A percentile compares a stretch with the other conserved stretches of the same genome.
Conservation (phyloP, 345 rosid species). For the Boechera retrofracta region DNA sequence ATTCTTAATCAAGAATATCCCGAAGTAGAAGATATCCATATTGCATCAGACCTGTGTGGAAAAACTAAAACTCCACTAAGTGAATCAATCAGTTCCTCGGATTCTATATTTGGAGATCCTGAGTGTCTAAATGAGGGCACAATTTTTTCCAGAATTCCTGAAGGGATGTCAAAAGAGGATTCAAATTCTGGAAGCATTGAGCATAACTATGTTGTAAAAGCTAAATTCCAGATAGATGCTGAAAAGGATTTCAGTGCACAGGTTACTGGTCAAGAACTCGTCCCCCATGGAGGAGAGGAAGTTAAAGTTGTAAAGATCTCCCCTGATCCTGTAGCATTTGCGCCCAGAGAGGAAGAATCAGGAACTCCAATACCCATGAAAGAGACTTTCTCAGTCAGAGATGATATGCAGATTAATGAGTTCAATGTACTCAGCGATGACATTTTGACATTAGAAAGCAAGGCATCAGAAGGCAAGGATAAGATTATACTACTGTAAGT, state of each 20-base stretch:
- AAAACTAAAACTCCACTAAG: constrained; percentile 20
- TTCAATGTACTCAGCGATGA: constrained; percentile 27
- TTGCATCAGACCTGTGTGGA: constrained; percentile 30
- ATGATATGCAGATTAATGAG: constrained; percentile 38
- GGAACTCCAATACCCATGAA: constrained; percentile 29
- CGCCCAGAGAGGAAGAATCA: constrained; percentile 38
- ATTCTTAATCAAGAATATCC: constrained; percentile 40
- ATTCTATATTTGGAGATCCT: constrained; percentile 21
- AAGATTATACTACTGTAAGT: constrained; percentile 50
- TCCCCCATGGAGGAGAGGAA: constrained; percentile 34
- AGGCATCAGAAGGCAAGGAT: constrained; percentile 45
- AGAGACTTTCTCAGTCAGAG: constrained; percentile 38
- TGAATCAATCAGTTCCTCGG: constrained; percentile 32
- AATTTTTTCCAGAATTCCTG: constrained; percentile 24
- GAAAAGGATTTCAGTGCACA: constrained; percentile 38
- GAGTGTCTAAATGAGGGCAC: constrained; percentile 34
- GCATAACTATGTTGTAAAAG: constrained; percentile 35
- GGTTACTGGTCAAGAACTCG: constrained; percentile 37
- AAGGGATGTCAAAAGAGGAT: constrained; percentile 23
- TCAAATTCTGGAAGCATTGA: constrained; percentile 9
- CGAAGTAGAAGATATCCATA: constrained; percentile 29
- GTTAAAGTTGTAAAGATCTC: constrained; percentile 37
- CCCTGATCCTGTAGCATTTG: constrained; percentile 26
- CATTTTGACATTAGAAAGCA: constrained; percentile 41
- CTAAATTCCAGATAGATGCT: constrained; percentile 29